Evolutionary conservation across 441 rosid genomes (phyloP).

Genomic region (Francoa sonchifolia): DNA sequence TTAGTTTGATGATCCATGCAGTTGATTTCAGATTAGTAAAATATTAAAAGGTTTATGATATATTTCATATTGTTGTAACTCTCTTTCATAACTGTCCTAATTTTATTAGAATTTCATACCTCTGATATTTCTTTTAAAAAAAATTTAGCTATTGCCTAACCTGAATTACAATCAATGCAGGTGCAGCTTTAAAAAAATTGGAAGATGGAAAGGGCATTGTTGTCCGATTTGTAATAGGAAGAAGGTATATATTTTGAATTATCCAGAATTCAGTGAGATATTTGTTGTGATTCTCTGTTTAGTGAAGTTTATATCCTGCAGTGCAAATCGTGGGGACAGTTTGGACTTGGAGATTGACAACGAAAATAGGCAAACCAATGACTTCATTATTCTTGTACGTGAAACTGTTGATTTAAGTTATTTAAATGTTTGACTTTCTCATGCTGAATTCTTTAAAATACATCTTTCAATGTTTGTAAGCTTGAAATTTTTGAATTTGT

Average conservation of each 20-base stretch:
- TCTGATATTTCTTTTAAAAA: too few species aligned
- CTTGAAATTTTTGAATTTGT: too few species aligned
- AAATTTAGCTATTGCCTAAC: constrained; percentile 9
- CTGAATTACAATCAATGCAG: constrained; percentile 24
- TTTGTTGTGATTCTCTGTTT: constrained; percentile 1
- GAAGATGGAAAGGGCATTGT: constrained; percentile 70
- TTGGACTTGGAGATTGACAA: constrained; percentile 62
- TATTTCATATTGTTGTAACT: background rate
- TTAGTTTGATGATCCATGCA: too few species aligned
- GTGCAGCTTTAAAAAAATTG: constrained; percentile 34
- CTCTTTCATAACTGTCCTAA: too few species aligned
- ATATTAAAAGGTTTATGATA: too few species aligned
- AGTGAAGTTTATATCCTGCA: constrained; percentile 19
- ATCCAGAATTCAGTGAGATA: background rate
- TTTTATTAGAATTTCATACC: too few species aligned
- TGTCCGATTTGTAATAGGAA: constrained; percentile 68
- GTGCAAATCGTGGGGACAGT: constrained; percentile 70
- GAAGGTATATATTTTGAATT: constrained; percentile 36
- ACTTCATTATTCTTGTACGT: constrained; percentile 75
- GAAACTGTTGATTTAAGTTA: constrained; percentile 10
- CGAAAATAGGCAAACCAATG: constrained; percentile 63
- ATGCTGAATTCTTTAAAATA: too few species aligned
- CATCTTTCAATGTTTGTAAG: too few species aligned
- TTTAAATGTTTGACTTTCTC: constrained; percentile 7
- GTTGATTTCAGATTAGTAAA: too few species aligned